A percentile compares a stretch with the other conserved stretches of the same genome.
Conservation (phyloP, 192 early-diverging fungal genomes). For the Gaertneriomyces semiglobifer region DNA sequence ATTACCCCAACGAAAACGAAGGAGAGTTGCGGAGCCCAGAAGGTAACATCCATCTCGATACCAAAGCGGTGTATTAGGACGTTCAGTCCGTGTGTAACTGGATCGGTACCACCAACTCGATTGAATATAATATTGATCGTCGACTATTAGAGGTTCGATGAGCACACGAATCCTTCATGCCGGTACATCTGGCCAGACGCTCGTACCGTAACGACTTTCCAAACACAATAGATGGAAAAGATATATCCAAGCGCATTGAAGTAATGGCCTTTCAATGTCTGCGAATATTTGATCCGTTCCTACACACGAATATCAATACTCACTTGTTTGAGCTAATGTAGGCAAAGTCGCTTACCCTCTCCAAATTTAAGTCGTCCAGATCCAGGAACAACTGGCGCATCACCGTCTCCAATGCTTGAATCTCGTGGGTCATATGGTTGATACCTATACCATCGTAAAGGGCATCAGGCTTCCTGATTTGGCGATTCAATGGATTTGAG, state of each 20-base stretch:
- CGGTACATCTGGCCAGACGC: not conserved
- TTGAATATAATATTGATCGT: slow-evolving; percentile 74
- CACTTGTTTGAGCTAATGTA: not conserved
- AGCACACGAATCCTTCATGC: not conserved
- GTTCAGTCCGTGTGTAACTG: slow-evolving; percentile 76
- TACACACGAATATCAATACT: slow-evolving; percentile 7
- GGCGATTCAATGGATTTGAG: not conserved
- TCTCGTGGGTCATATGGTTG: slow-evolving; percentile 44
- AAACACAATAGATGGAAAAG: slow-evolving; percentile 87
- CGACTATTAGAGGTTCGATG: slow-evolving; percentile 42
- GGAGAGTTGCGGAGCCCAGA: slow-evolving; percentile 89
- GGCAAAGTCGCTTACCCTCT: slow-evolving; percentile 45
- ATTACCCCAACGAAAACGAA: slow-evolving; percentile 89
- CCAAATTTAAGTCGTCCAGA: slow-evolving; percentile 77
- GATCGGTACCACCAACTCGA: slow-evolving; percentile 71
- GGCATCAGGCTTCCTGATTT: not conserved
- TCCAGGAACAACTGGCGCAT: slow-evolving; percentile 69
- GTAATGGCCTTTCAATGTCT: slow-evolving; percentile 74
- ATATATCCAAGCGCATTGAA: slow-evolving; percentile 79
- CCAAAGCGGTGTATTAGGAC: slow-evolving; percentile 61
- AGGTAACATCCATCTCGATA: slow-evolving; percentile 64
- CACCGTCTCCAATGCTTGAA: slow-evolving; percentile 62
- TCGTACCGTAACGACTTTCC: slow-evolving; percentile 75
- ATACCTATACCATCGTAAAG: slow-evolving; percentile 37
- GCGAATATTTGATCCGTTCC: slow-evolving; percentile 54